Base-by-base conservation (phyloP, 1,139 yeast species). In the Taphrina flavorubra region DNA sequence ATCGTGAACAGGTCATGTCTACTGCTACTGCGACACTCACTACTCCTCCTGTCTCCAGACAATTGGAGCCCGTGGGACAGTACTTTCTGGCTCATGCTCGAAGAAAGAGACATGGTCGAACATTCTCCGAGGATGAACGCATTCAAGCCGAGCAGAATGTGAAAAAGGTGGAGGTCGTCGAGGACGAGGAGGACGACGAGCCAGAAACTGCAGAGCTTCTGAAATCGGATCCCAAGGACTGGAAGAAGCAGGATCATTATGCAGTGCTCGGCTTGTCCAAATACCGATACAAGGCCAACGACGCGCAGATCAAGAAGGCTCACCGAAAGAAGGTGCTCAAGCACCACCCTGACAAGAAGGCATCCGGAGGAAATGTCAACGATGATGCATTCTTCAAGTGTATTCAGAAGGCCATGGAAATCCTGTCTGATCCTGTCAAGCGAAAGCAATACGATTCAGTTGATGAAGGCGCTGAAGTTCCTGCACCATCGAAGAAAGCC, bases 271-370 rank as follows among this genome's bases (percentile, higher is more conserved):
- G 99, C 72, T 83, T 94, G 76, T 88, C 97, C 72, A 90, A 92
- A 79, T 86, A 90, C 80, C 88, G 99, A 84, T 89, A 85, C 87
- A 87, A 81, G 76, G 98, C 99, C 72, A 91, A 90, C 72, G 94
- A 89, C 76, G 96, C 89, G 75, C 97, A 92, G 81, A 87, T 94
- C 77, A 90, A 97, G 82, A 88, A 92, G 80, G 97, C 98, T 70
- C 97, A 72, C 62, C 89, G 99, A 84, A 89, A 89, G 80, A 96
- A 92, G 82, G 99, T 94, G 36, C 85, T 94, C 81, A 91, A 88
- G 83, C 97, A 94, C 80, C 99, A 94, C 80, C 99, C 99, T 73
- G 99, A 94, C 81, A 94, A 94, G 85, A 92, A 91, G 84, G 94
- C 95, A 74, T 87, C 88, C 72, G 91, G 89, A 69, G 96, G 97